Percentiles rank a stretch among this genome's conserved stretches.
phyloP scores from a whole-genome alignment of 208 protist species.

The Leishmania aethiopica region DNA sequence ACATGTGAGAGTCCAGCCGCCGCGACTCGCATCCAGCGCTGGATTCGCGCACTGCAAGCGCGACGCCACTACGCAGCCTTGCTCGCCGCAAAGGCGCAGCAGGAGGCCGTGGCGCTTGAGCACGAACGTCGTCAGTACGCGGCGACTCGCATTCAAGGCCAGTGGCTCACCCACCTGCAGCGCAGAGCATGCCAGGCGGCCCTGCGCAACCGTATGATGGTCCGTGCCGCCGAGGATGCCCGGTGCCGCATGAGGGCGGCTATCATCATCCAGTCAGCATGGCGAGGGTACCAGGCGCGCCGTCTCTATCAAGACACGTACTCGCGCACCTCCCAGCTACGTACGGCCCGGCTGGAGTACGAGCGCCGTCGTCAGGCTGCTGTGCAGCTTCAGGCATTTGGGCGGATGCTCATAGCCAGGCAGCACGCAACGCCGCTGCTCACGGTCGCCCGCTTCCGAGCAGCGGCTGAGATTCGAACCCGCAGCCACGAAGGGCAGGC shows the following conservation, averaged over 20 bases:
- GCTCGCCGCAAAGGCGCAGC: constrained; percentile 21
- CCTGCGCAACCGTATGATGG: constrained; percentile 33
- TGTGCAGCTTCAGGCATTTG: constrained; percentile 74
- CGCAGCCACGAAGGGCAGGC: constrained; percentile 32
- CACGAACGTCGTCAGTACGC: constrained; percentile 32
- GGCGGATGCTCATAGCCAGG: constrained; percentile 59
- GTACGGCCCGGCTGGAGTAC: constrained; percentile 48
- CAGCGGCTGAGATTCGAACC: constrained; percentile 50
- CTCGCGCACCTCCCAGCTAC: constrained; percentile 33
- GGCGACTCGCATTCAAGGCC: constrained; percentile 28
- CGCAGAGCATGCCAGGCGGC: constrained; percentile 24
- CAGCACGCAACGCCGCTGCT: constrained; percentile 41
- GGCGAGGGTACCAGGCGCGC: constrained; percentile 45
- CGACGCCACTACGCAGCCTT: constrained; percentile 28
- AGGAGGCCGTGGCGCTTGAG: constrained; percentile 17
- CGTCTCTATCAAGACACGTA: constrained; percentile 28
- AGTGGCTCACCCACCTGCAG: constrained; percentile 28
- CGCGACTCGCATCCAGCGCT: constrained; percentile 50
- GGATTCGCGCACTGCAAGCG: constrained; percentile 49
- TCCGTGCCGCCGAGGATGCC: constrained; percentile 34
- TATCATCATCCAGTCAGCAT: constrained; percentile 63
- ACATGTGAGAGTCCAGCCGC: constrained; percentile 35
- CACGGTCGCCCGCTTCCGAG: constrained; percentile 48
- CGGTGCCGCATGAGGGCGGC: constrained; percentile 49
- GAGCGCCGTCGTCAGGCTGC: constrained; percentile 56